A percentile compares a stretch with the other conserved stretches of the same genome.
Evolutionary conservation across 2,329 filamentous ascomycete genomes (phyloP).

Genomic region (Arthrobotrys megalospora): DNA sequence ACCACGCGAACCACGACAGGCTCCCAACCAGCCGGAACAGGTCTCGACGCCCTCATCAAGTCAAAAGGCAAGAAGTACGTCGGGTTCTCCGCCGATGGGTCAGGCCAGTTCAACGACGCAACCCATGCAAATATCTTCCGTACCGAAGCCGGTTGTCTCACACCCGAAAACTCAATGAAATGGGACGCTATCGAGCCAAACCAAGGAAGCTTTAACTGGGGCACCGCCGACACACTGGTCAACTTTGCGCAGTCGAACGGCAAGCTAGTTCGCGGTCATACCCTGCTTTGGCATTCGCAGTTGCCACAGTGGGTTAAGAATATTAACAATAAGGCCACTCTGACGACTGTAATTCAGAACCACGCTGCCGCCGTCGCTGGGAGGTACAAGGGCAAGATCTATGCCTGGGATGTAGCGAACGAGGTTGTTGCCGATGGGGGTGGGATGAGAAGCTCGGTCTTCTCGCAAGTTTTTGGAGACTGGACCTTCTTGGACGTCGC

Average conservation of each 20-base stretch:
- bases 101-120: slow-evolving; percentile 69
- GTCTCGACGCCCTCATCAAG: slow-evolving; percentile 59
- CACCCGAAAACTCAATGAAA: slow-evolving; percentile 79
- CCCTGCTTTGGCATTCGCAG: slow-evolving; percentile 76
- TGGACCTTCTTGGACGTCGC: slow-evolving; percentile 56
- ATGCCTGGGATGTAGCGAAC: slow-evolving; percentile 69
- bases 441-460: slow-evolving; percentile 37
- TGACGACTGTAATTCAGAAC: slow-evolving; percentile 73
- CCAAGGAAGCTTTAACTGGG: slow-evolving; percentile 72
- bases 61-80: slow-evolving; percentile 70
- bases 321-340: slow-evolving; percentile 69
- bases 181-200: slow-evolving; percentile 74
- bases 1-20: slow-evolving; percentile 15
- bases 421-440: slow-evolving; percentile 51
- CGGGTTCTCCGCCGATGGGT: slow-evolving; percentile 74
- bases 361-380: slow-evolving; percentile 74
- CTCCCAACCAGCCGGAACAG: slow-evolving; percentile 23
- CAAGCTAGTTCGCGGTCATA: slow-evolving; percentile 76
- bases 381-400: slow-evolving; percentile 76
- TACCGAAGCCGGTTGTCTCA: slow-evolving; percentile 76
- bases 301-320: slow-evolving; percentile 74
- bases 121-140: slow-evolving; percentile 73
- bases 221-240: slow-evolving; percentile 74
- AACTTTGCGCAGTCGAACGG: slow-evolving; percentile 73
- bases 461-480: slow-evolving; percentile 48